Conservation (phyloP, 2,329 filamentous ascomycete genomes). For the Calonectria crousiana region DNA sequence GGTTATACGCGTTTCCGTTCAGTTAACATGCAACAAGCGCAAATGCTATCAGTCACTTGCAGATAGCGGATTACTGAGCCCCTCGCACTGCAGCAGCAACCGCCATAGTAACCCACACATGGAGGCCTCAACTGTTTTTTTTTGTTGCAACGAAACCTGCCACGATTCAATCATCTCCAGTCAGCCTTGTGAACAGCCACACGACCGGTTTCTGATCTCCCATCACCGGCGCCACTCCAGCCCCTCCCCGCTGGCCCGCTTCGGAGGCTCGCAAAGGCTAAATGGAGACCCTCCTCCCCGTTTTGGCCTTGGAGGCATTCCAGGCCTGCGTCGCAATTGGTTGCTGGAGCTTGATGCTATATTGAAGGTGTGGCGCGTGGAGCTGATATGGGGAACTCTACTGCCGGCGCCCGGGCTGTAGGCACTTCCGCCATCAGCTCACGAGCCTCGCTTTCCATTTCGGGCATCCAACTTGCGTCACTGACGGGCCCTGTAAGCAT, state of each 20-base stretch:
- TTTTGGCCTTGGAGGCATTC: not conserved
- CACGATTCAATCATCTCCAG: not conserved
- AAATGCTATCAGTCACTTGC: not conserved
- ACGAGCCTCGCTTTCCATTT: not conserved
- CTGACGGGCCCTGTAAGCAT: not conserved
- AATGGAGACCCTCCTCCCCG: not conserved
- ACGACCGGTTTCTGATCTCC: not conserved
- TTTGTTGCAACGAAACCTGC: not conserved
- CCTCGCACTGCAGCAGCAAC: not conserved
- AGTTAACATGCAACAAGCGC: not conserved
- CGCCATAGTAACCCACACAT: not conserved
- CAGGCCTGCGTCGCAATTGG: not conserved
- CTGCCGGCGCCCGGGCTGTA: not conserved
- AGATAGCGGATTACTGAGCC: not conserved
- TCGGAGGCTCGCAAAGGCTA: not conserved
- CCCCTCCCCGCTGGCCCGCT: slow-evolving; percentile 6
- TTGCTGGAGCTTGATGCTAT: not conserved
- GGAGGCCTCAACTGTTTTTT: not conserved
- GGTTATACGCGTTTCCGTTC: not conserved
- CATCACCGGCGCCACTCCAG: not conserved
- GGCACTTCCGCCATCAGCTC: not conserved
- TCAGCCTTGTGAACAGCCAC: slow-evolving; percentile 17
- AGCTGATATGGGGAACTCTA: not conserved
- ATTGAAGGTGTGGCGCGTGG: not conserved
- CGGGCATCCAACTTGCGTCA: not conserved